Percentiles rank a stretch among this genome's conserved stretches.
These are phyloP conservation scores for Claviceps quebecensis DNA, from an alignment of 2,329 filamentous ascomycete genomes.

Conservation along the genomic window DNA sequence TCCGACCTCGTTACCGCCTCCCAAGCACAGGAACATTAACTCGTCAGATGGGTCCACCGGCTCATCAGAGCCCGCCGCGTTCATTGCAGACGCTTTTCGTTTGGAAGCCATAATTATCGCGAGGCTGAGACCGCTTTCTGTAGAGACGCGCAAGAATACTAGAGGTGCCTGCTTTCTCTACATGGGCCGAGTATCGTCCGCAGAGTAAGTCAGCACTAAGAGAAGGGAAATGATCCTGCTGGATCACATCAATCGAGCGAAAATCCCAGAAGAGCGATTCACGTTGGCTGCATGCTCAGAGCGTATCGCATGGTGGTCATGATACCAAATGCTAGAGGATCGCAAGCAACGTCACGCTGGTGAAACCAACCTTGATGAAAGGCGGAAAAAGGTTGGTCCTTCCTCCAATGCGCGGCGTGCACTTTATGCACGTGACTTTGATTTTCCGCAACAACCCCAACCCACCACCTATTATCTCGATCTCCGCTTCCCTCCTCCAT, in stretches of 20 bases:
- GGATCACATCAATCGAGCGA: neutral
- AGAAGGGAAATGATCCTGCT: neutral
- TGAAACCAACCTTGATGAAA: neutral
- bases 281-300: neutral
- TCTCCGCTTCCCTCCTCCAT: constrained; percentile 15
- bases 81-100: constrained; percentile 70
- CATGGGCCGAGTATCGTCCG: neutral
- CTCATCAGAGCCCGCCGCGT: constrained; percentile 54
- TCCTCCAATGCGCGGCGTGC: neutral
- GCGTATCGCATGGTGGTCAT: neutral
- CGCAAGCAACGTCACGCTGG: neutral
- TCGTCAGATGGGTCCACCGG: constrained; percentile 88
- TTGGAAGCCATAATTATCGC: constrained; percentile 67
- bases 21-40: constrained; percentile 83
- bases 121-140: neutral
- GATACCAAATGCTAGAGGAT: neutral
- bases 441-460: constrained; percentile 23
- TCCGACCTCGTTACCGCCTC: constrained; percentile 93
- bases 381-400: constrained; percentile 2
- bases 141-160: neutral
- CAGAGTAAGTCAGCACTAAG: neutral
- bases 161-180: neutral
- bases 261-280: neutral
- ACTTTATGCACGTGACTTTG: constrained; percentile 26
- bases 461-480: constrained; percentile 8